phyloP scores from a whole-genome alignment of 2,329 filamentous ascomycete genomes.

The Proliferodiscus dingleyae region DNA sequence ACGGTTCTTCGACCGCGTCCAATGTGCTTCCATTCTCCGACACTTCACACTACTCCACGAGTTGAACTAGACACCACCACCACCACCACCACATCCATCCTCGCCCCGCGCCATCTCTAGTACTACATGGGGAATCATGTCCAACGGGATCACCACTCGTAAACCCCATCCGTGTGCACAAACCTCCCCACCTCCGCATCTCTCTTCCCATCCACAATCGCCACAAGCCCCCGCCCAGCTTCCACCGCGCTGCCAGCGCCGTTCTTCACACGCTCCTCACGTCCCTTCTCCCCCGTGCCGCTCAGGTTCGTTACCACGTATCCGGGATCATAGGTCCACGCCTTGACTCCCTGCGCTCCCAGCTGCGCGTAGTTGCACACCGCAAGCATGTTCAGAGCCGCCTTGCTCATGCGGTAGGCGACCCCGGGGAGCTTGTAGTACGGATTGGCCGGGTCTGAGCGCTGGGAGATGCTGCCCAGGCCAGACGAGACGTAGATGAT shows the following conservation, averaged over 20 bases:
- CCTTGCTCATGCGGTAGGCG: constrained; percentile 20
- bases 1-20: no score
- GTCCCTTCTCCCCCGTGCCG: constrained; percentile 14
- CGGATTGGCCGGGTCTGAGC: constrained; percentile 10
- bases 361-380: constrained; percentile 7
- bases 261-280: constrained; percentile 7
- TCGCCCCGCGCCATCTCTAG: no score
- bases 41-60: no score
- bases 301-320: constrained; percentile 33
- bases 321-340: constrained; percentile 31
- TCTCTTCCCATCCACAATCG: constrained; percentile 27
- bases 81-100: no score
- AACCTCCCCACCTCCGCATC: constrained; percentile 30
- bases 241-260: constrained; percentile 20
- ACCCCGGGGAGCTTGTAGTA: not conserved
- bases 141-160: constrained; percentile 19
- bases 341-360: constrained; percentile 17
- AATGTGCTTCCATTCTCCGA: no score
- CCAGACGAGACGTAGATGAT: constrained; percentile 17
- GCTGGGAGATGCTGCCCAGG: constrained; percentile 14
- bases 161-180: constrained; percentile 28
- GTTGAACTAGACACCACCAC: no score
- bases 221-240: constrained; percentile 24
- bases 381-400: constrained; percentile 24
- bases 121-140: no score